Conservation (phyloP, 805 yeast species). For the Candida peoriensis region DNA sequence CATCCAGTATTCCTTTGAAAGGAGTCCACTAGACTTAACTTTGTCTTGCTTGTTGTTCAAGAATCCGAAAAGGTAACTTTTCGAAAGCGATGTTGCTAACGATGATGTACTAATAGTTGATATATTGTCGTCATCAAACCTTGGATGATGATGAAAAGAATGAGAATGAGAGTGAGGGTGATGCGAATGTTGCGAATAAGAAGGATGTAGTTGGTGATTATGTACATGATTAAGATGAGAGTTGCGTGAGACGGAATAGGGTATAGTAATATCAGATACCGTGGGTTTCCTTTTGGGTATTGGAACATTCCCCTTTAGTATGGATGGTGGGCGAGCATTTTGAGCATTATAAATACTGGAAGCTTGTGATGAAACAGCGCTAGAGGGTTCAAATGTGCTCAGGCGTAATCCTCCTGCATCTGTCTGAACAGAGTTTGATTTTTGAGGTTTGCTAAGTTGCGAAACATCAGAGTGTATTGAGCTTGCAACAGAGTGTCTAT, state of each 20-base stretch:
- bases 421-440: slow-evolving; percentile 14
- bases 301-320: slow-evolving; percentile 11
- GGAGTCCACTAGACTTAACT: slow-evolving; percentile 19
- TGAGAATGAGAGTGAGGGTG: slow-evolving; percentile 1
- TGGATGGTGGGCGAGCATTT: slow-evolving; percentile 19
- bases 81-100: slow-evolving; percentile 36
- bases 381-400: slow-evolving; percentile 18
- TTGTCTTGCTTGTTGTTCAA: slow-evolving; percentile 28
- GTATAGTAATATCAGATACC: too few relatives aligned
- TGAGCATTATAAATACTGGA: slow-evolving; percentile 16
- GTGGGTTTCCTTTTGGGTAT: slow-evolving; percentile 11
- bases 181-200: too few relatives aligned
- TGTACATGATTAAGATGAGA: too few relatives aligned
- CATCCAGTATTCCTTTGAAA: slow-evolving; percentile 84
- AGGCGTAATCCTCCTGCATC: slow-evolving; percentile 18
- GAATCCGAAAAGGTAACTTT: slow-evolving; percentile 37
- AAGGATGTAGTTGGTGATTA: too few relatives aligned
- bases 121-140: slow-evolving; percentile 29
- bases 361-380: slow-evolving; percentile 15
- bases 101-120: slow-evolving; percentile 37
- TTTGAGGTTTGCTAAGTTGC: not conserved
- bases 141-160: slow-evolving; percentile 1
- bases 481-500: slow-evolving; percentile 4
- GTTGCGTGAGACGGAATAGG: too few relatives aligned
- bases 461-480: slow-evolving; percentile 2